A percentile compares a stretch with the other conserved stretches of the same genome.
phyloP scores from a whole-genome alignment of 139 green algal species.

The Chlorella sp. region DNA sequence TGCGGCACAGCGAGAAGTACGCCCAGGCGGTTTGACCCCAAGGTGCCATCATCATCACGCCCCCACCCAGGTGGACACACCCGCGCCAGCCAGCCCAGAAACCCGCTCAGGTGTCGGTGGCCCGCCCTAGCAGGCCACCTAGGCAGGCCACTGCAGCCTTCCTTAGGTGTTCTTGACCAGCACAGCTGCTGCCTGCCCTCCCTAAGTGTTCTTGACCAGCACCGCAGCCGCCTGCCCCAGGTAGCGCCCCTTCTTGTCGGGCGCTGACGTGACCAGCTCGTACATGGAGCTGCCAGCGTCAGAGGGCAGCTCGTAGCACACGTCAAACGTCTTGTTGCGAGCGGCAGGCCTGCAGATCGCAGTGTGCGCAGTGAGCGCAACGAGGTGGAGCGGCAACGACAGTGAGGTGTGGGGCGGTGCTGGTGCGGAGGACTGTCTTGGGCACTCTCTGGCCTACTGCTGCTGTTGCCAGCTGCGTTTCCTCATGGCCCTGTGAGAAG shows the following conservation, averaged over 20 bases:
- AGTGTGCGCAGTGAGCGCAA: too few relatives aligned
- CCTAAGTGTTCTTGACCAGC: conserved; percentile 86
- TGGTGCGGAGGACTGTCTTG: not conserved
- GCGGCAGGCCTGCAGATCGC: conserved; percentile 51
- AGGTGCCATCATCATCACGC: too few relatives aligned
- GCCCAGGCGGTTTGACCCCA: too few relatives aligned
- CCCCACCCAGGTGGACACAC: too few relatives aligned
- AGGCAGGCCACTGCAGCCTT: too few relatives aligned
- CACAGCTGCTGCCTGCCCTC: conserved; percentile 54
- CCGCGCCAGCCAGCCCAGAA: too few relatives aligned
- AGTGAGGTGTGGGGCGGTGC: too few relatives aligned
- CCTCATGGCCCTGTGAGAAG: not conserved
- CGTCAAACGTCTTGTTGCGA: conserved; percentile 97
- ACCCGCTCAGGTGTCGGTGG: too few relatives aligned
- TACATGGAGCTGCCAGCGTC: conserved; percentile 42
- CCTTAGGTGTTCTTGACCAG: conserved; percentile 88
- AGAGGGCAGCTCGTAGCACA: conserved; percentile 77
- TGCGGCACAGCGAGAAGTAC: too few relatives aligned
- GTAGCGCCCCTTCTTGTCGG: conserved; percentile 72
- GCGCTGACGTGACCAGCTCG: conserved; percentile 81
- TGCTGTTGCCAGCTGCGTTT: not conserved
- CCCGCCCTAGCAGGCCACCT: too few relatives aligned
- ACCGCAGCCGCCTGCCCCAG: conserved; percentile 64
- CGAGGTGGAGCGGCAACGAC: too few relatives aligned
- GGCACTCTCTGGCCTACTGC: not conserved